Evolutionary conservation across 768 basidiomycete species (phyloP).

Genomic region (Scleroderma bovista): DNA sequence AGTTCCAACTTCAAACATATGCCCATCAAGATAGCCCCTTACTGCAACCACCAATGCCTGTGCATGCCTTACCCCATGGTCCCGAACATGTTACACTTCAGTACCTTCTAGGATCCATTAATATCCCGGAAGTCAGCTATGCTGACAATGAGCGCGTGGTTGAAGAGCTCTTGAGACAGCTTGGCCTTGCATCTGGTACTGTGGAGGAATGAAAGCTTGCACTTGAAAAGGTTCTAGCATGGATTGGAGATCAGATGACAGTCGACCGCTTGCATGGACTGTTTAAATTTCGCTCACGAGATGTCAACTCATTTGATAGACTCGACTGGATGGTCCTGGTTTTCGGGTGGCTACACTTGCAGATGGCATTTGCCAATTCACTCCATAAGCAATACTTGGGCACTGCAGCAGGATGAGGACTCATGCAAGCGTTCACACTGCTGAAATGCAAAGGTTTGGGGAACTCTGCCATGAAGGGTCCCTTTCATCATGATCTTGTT

Average conservation of each 20-base stretch:
- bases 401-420: conserved; percentile 14
- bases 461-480: conserved; percentile 9
- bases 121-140: conserved; percentile 37
- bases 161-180: conserved; percentile 28
- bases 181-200: conserved; percentile 9
- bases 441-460: conserved; percentile 17
- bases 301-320: conserved; percentile 28
- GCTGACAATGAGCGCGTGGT: conserved; percentile 30
- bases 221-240: conserved; percentile 22
- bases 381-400: conserved; percentile 39
- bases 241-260: conserved; percentile 36
- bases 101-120: conserved; percentile 32
- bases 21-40: conserved; percentile 4
- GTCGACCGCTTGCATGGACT: conserved; percentile 30
- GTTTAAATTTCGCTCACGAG: conserved; percentile 30
- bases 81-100: conserved; percentile 25
- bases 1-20: conserved; percentile 29
- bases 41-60: conserved; percentile 15
- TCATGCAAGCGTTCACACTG: conserved; percentile 15
- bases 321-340: conserved; percentile 26
- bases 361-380: conserved; percentile 36
- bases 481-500: conserved; percentile 19
- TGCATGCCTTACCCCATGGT: conserved; percentile 25
- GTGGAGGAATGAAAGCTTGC: conserved; percentile 18
- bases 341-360: conserved; percentile 39